These are phyloP conservation scores for Fusarium pseudocircinatum DNA, from an alignment of 2,329 filamentous ascomycete species.

Conservation along the genomic window DNA sequence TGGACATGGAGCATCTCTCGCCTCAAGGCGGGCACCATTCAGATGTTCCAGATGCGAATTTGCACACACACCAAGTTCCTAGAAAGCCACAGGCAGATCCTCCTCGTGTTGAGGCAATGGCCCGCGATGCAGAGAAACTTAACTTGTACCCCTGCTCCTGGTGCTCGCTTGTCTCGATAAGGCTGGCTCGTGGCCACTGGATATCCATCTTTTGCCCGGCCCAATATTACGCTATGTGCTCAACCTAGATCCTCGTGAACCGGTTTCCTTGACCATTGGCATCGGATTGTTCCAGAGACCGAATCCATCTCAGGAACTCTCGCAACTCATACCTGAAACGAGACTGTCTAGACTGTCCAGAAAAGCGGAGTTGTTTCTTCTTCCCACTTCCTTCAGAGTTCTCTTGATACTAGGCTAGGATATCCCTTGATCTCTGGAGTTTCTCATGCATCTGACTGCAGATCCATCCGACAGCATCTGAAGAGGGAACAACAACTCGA, in stretches of 20 bases:
- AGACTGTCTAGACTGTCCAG: slow-evolving; percentile 24
- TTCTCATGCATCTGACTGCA: slow-evolving; percentile 18
- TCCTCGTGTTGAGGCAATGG: slow-evolving; percentile 37
- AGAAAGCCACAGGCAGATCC: slow-evolving; percentile 37
- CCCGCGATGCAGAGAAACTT: slow-evolving; percentile 26
- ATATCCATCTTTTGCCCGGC: slow-evolving; percentile 18
- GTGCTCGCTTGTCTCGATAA: slow-evolving; percentile 26
- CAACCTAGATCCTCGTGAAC: slow-evolving; percentile 28
- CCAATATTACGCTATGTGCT: slow-evolving; percentile 21
- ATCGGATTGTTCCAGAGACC: slow-evolving; percentile 14
- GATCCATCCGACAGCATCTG: no score
- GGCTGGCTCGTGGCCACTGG: slow-evolving; percentile 16
- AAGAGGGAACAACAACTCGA: slow-evolving; percentile 20
- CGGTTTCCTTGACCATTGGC: slow-evolving; percentile 26
- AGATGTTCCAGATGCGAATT: slow-evolving; percentile 38
- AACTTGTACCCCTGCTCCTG: slow-evolving; percentile 8
- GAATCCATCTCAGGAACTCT: slow-evolving; percentile 16
- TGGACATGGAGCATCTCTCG: slow-evolving; percentile 12
- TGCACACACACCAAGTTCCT: slow-evolving; percentile 26
- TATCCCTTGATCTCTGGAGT: slow-evolving; percentile 37
- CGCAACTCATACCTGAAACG: slow-evolving; percentile 40
- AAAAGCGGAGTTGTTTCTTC: slow-evolving; percentile 20
- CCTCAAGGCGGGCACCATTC: slow-evolving; percentile 44
- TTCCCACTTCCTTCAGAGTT: background rate
- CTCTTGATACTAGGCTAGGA: slow-evolving; percentile 17